These are phyloP conservation scores for Actinidia polygama DNA, from an alignment of 179 eudicot species.

Conservation along the genomic window DNA sequence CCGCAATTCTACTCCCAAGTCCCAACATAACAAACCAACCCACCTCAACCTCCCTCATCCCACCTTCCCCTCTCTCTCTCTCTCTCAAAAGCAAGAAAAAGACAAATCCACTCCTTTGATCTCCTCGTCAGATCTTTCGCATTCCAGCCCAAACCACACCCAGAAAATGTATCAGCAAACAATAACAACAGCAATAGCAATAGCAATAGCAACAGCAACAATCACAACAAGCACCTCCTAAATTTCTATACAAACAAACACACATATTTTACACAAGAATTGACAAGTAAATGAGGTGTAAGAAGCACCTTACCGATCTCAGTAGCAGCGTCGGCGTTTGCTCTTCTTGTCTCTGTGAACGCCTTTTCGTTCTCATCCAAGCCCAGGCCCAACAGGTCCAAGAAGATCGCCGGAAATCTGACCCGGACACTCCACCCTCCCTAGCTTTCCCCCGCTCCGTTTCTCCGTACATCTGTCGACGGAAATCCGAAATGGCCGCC, in stretches of 20 bases:
- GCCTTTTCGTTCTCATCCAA: constrained; percentile 44
- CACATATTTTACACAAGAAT: not conserved
- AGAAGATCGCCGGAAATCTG: constrained; percentile 33
- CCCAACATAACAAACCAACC: too few species aligned
- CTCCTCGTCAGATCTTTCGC: not conserved
- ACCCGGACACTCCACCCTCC: constrained; percentile 42
- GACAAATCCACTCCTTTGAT: not conserved
- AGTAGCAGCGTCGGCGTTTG: constrained; percentile 67
- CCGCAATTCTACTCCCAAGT: too few species aligned
- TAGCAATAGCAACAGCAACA: not conserved
- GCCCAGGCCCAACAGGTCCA: constrained; percentile 32
- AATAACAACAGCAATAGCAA: not conserved
- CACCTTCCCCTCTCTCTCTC: not conserved
- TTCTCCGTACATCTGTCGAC: constrained; percentile 64
- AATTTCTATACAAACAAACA: not conserved
- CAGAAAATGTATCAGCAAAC: constrained; percentile 1
- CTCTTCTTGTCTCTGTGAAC: constrained; percentile 64
- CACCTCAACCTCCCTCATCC: constrained; percentile 6
- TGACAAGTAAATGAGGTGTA: constrained; percentile 53
- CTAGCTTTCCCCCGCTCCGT: constrained; percentile 71
- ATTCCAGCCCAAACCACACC: not conserved
- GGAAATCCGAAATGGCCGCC: constrained; percentile 48
- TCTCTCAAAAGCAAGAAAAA: not conserved
- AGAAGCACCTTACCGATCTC: constrained; percentile 51
- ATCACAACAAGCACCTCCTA: not conserved